Percentiles rank a stretch among this genome's conserved stretches.
Conservation (phyloP, 345 rosid genomes). For the Sisymbrium altissimum region DNA sequence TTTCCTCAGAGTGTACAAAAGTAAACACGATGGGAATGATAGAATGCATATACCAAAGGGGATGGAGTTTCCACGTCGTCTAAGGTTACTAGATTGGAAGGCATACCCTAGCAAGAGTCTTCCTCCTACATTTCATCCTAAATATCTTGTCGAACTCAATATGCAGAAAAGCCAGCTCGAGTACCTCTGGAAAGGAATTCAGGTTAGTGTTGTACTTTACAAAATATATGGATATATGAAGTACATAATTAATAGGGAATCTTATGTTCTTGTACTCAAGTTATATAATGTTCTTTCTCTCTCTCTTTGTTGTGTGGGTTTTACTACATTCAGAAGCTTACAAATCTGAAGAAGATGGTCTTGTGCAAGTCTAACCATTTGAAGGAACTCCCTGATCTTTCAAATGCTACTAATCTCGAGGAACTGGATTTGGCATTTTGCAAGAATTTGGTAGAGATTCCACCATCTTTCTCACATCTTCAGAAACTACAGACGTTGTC, state of each 20-base stretch:
- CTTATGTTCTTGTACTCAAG: no score
- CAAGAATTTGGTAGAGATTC: slow-evolving; percentile 7
- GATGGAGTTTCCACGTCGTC: not conserved
- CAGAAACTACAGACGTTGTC: not conserved
- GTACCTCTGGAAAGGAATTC: slow-evolving; percentile 24
- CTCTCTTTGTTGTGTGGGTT: not conserved
- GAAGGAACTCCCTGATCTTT: slow-evolving; percentile 19
- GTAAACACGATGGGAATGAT: no score
- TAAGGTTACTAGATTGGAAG: slow-evolving; percentile 22
- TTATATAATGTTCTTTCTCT: no score
- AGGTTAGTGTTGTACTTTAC: slow-evolving; percentile 7
- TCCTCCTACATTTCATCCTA: not conserved
- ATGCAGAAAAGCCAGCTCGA: no score
- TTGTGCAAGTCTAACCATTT: not conserved
- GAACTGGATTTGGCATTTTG: not conserved
- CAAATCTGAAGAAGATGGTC: slow-evolving; percentile 14
- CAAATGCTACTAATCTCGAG: slow-evolving; percentile 17
- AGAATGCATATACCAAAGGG: not conserved
- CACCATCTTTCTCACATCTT: not conserved
- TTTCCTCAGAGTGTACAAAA: no score
- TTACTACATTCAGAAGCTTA: slow-evolving; percentile 4
- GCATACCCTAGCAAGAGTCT: slow-evolving; percentile 20
- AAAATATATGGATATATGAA: not conserved
- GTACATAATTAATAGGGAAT: no score
- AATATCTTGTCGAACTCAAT: slow-evolving; percentile 15